Conservation (phyloP, 2,329 filamentous ascomycete genomes). For the Karstenula rhodostoma region DNA sequence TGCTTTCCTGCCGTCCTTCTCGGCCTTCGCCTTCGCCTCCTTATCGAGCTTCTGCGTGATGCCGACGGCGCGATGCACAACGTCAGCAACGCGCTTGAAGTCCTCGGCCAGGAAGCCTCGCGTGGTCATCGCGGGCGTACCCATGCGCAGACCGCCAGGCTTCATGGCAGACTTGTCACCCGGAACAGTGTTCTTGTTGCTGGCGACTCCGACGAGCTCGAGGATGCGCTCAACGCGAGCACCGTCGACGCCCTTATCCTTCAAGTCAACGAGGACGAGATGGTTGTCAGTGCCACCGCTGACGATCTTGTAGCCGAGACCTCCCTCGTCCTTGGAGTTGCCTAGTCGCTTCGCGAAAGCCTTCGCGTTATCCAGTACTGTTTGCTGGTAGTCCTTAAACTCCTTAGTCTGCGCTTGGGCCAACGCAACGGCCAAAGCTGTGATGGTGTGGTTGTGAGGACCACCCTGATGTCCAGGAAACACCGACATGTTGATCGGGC, state of each 20-base stretch:
- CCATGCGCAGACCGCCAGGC: conserved; percentile 93
- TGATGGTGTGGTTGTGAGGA: conserved; percentile 99
- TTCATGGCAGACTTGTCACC: conserved; percentile 97
- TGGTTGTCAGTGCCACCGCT: conserved; percentile 97
- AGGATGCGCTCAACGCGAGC: conserved; percentile 95
- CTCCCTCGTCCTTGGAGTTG: conserved; percentile 74
- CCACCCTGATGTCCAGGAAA: conserved; percentile 99
- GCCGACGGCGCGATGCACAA: conserved; percentile 52
- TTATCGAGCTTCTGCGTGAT: conserved; percentile 54
- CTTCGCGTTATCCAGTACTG: conserved; percentile 93
- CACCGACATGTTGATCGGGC: conserved; percentile 97
- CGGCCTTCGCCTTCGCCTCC: conserved; percentile 48
- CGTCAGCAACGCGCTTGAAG: conserved; percentile 73
- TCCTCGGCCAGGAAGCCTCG: conserved; percentile 92
- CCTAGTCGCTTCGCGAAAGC: conserved; percentile 76
- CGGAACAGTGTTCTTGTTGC: conserved; percentile 99
- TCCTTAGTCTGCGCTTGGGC: conserved; percentile 91
- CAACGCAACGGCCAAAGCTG: conserved; percentile 90
- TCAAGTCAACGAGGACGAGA: conserved; percentile 94
- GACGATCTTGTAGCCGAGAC: conserved; percentile 91
- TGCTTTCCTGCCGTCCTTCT: conserved; percentile 48
- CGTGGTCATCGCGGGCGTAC: conserved; percentile 96
- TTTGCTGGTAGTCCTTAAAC: conserved; percentile 92
- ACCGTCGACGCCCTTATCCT: conserved; percentile 85
- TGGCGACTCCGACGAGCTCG: conserved; percentile 97